Evolutionary conservation across 768 basidiomycete genomes (phyloP).

Genomic region (Phanerochaete carnosa): DNA sequence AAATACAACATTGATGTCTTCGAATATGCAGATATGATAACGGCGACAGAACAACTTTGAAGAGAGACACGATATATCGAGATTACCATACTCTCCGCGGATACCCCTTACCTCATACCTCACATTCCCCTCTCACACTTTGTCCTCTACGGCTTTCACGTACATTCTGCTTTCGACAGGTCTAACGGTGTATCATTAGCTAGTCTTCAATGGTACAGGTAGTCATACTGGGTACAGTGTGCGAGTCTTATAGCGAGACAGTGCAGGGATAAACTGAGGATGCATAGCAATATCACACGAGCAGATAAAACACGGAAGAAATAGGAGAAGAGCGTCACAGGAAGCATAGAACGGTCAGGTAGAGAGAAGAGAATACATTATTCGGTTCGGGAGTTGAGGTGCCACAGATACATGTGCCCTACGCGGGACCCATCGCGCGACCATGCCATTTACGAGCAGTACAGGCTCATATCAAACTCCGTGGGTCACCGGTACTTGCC

Average conservation of each 20-base stretch:
- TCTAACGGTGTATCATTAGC: slow-evolving; percentile 15
- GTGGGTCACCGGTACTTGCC: slow-evolving; percentile 8
- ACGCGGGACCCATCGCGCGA: neutral
- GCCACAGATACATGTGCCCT: neutral
- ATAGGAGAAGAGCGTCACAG: neutral
- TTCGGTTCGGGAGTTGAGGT: neutral
- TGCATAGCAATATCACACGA: neutral
- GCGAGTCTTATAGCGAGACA: slow-evolving; percentile 5
- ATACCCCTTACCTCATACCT: neutral
- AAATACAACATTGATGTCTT: neutral
- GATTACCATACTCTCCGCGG: neutral
- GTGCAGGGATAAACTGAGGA: neutral
- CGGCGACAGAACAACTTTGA: neutral
- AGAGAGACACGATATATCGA: neutral
- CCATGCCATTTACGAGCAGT: neutral
- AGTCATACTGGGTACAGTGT: slow-evolving; percentile 10
- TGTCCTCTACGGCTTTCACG: neutral
- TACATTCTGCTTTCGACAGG: neutral
- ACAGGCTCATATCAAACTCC: neutral
- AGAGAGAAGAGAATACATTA: neutral
- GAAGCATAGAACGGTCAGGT: no score
- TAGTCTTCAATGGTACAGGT: slow-evolving; percentile 11
- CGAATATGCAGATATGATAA: neutral
- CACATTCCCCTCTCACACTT: neutral
- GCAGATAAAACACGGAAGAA: neutral